Evolutionary conservation across 164 flowering plant genomes (phyloP).

Genomic region (Macadamia tetraphylla): DNA sequence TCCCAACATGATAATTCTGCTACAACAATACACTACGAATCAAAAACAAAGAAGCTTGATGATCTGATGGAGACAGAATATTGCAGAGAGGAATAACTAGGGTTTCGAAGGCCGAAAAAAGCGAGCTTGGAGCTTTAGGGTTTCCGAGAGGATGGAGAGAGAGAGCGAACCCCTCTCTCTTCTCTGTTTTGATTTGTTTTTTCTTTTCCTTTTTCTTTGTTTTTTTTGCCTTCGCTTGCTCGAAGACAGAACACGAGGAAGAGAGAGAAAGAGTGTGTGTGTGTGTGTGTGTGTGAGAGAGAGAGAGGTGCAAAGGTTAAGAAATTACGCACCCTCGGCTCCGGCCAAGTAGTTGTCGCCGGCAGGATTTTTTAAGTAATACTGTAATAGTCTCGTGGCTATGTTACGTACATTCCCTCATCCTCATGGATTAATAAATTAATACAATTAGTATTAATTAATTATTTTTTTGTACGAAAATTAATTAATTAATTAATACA

Average conservation of each 20-base stretch:
- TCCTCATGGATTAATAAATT: no score
- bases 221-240: neutral
- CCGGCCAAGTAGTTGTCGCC: no score
- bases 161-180: neutral
- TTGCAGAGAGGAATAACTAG: neutral
- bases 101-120: neutral
- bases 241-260: neutral
- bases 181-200: no score
- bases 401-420: no score
- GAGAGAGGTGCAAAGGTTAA: neutral
- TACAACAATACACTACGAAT: neutral
- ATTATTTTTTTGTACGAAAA: no score
- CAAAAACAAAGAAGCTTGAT: neutral
- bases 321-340: neutral
- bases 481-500: no score
- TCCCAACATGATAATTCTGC: conserved; percentile 3
- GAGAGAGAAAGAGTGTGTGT: neutral
- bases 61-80: neutral
- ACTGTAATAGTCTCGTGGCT: no score
- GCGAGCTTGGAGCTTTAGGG: neutral
- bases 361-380: no score
- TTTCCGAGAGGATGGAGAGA: neutral
- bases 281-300: neutral
- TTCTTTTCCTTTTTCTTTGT: no score
- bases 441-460: no score